Percentiles rank a stretch among this genome's conserved stretches.
Evolutionary conservation across 2,329 filamentous ascomycete species (phyloP).

Genomic region (Diaporthe longicolla): DNA sequence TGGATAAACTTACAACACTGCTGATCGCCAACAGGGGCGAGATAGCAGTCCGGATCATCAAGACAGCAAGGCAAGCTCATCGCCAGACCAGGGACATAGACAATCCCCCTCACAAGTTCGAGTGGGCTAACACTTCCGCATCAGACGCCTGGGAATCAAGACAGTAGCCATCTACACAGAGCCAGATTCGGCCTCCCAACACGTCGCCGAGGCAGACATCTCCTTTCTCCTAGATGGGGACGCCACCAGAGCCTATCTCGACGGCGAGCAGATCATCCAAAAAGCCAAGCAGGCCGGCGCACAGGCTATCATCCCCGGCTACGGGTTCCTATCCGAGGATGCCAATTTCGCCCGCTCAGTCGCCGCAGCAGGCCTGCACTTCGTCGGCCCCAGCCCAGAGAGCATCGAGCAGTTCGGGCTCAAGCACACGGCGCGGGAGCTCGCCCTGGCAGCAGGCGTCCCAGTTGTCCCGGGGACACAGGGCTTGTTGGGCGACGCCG

Average conservation of each 20-base stretch:
- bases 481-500: slow-evolving; percentile 38
- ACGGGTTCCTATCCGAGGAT: slow-evolving; percentile 76
- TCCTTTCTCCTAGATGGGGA: slow-evolving; percentile 63
- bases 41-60: slow-evolving; percentile 68
- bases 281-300: slow-evolving; percentile 57
- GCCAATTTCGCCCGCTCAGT: slow-evolving; percentile 70
- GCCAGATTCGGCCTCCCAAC: slow-evolving; percentile 67
- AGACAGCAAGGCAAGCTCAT: slow-evolving; percentile 52
- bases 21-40: slow-evolving; percentile 73
- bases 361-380: slow-evolving; percentile 66
- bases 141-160: slow-evolving; percentile 58
- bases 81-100: too few species aligned
- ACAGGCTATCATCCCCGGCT: slow-evolving; percentile 74
- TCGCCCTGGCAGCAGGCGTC: slow-evolving; percentile 63
- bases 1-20: slow-evolving; percentile 59
- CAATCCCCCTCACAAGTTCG: fast-evolving
- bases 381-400: slow-evolving; percentile 69
- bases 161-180: slow-evolving; percentile 72
- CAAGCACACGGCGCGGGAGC: slow-evolving; percentile 69
- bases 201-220: slow-evolving; percentile 67
- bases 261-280: slow-evolving; percentile 47
- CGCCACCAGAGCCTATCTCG: slow-evolving; percentile 47
- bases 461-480: slow-evolving; percentile 56
- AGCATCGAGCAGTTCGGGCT: slow-evolving; percentile 70
- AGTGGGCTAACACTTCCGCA: background rate